These are phyloP conservation scores for Mariannaea sp. DNA, from an alignment of 2,329 filamentous ascomycete species.

Conservation along the genomic window DNA sequence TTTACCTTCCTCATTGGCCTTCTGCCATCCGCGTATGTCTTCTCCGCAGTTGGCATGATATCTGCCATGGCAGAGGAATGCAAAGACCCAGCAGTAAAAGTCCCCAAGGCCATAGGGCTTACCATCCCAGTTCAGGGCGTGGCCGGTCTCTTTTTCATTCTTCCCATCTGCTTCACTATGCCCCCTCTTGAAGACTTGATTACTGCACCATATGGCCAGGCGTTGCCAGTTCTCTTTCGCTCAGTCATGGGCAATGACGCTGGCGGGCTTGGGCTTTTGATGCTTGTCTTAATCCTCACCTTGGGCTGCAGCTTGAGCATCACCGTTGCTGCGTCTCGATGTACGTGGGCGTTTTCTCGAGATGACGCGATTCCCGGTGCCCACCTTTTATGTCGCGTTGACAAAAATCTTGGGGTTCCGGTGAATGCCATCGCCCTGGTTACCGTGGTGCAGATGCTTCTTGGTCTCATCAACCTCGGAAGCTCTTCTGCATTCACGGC, in stretches of 20 bases:
- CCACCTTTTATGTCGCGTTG: slow-evolving; percentile 62
- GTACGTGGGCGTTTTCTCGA: slow-evolving; percentile 74
- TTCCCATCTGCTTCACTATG: slow-evolving; percentile 78
- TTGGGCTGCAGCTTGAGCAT: slow-evolving; percentile 78
- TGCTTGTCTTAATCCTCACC: slow-evolving; percentile 76
- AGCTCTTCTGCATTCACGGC: slow-evolving; percentile 75
- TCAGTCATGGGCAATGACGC: slow-evolving; percentile 74
- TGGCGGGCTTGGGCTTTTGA: slow-evolving; percentile 73
- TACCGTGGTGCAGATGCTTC: slow-evolving; percentile 67
- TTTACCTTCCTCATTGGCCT: slow-evolving; percentile 62
- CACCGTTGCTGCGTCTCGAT: slow-evolving; percentile 72
- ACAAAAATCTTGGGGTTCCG: slow-evolving; percentile 68
- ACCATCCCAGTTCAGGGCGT: slow-evolving; percentile 67
- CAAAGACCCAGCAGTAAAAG: slow-evolving; percentile 63
- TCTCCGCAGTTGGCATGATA: slow-evolving; percentile 56
- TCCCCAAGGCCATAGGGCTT: slow-evolving; percentile 69
- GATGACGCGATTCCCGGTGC: slow-evolving; percentile 18
- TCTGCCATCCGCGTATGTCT: slow-evolving; percentile 51
- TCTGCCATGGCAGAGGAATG: slow-evolving; percentile 64
- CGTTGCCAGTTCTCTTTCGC: slow-evolving; percentile 76
- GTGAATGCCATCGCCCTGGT: slow-evolving; percentile 70
- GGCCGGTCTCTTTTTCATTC: slow-evolving; percentile 67
- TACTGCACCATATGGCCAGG: slow-evolving; percentile 67
- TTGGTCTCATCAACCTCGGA: slow-evolving; percentile 80
- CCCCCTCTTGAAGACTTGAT: too few species aligned